Evolutionary conservation across 2,329 filamentous ascomycete species (phyloP).

Genomic region (Colletotrichum echinochloae): DNA sequence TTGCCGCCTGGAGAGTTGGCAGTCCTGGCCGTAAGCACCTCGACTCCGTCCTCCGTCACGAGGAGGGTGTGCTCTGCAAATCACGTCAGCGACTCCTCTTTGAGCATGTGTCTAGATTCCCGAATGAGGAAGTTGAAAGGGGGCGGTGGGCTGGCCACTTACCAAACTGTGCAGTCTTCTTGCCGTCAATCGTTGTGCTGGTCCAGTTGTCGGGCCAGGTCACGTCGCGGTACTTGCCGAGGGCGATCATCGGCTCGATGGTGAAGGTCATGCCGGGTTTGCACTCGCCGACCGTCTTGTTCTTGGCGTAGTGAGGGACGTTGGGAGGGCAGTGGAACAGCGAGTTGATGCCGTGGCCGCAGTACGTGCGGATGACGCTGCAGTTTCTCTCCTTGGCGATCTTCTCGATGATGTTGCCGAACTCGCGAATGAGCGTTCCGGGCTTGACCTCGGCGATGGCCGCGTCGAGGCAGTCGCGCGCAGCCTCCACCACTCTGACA

Average conservation of each 20-base stretch:
- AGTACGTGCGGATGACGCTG: slow-evolving; percentile 95
- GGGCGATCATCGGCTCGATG: slow-evolving; percentile 97
- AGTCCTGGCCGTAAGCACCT: slow-evolving; percentile 81
- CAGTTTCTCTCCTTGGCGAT: slow-evolving; percentile 87
- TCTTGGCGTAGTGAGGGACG: slow-evolving; percentile 97
- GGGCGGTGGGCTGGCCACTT: slow-evolving; percentile 48
- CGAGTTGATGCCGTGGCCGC: slow-evolving; percentile 93
- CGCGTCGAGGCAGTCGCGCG: slow-evolving; percentile 89
- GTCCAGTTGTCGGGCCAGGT: slow-evolving; percentile 99
- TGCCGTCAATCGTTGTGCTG: slow-evolving; percentile 90
- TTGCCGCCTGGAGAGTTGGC: slow-evolving; percentile 81
- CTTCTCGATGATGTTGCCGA: slow-evolving; percentile 95
- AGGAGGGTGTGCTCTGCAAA: slow-evolving; percentile 80
- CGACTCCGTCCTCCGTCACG: slow-evolving; percentile 85
- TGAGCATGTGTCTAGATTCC: too few species aligned
- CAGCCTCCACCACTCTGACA: slow-evolving; percentile 90
- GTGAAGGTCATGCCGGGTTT: slow-evolving; percentile 99
- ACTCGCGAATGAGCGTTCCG: slow-evolving; percentile 90
- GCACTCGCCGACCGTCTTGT: slow-evolving; percentile 94
- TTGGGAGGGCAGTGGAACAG: slow-evolving; percentile 95
- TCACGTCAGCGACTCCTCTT: slow-evolving; percentile 42
- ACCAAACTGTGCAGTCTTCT: slow-evolving; percentile 93
- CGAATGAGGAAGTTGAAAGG: too few species aligned
- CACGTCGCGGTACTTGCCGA: slow-evolving; percentile 90
- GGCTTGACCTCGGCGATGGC: slow-evolving; percentile 94